These are phyloP conservation scores for Coniochaeta sp. DNA, from an alignment of 2,329 filamentous ascomycete genomes.

Conservation along the genomic window DNA sequence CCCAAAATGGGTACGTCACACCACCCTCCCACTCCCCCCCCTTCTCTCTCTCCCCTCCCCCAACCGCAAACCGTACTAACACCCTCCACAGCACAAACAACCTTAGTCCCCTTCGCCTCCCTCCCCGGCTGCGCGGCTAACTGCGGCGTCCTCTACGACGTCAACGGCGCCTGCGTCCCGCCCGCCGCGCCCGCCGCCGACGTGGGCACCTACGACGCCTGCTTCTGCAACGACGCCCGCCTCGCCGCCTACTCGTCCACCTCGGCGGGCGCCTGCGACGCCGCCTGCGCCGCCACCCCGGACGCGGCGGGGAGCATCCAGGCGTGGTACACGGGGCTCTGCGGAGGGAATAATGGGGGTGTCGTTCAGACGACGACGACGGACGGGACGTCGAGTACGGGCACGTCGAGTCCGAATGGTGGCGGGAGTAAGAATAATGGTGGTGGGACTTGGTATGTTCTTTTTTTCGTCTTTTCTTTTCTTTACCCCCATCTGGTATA, in stretches of 20 bases:
- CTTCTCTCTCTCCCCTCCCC: neutral
- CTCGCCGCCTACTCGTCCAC: conserved; percentile 52
- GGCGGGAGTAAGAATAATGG: conserved; percentile 18
- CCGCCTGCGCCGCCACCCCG: conserved; percentile 43
- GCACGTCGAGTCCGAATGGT: conserved; percentile 17
- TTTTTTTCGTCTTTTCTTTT: too few relatives aligned
- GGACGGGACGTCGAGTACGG: conserved; percentile 14
- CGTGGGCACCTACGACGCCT: conserved; percentile 51
- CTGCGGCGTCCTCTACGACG: conserved; percentile 36
- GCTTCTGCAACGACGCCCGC: conserved; percentile 63
- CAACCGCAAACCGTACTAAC: neutral
- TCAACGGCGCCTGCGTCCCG: conserved; percentile 65
- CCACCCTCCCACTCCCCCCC: neutral
- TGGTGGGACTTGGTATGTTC: conserved; percentile 40
- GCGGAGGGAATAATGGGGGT: conserved; percentile 39
- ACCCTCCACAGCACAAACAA: neutral
- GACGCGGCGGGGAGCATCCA: conserved; percentile 52
- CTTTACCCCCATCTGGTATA: conserved; percentile 2
- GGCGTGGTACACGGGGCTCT: conserved; percentile 65
- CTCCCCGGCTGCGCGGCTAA: conserved; percentile 18
- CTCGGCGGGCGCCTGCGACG: conserved; percentile 54
- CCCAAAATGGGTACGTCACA: neutral
- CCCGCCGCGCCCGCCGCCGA: conserved; percentile 41
- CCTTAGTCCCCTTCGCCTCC: neutral
- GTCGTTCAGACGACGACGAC: conserved; percentile 17